These are phyloP conservation scores for Punica granatum DNA, from an alignment of 345 rosid genomes.

Conservation along the genomic window DNA sequence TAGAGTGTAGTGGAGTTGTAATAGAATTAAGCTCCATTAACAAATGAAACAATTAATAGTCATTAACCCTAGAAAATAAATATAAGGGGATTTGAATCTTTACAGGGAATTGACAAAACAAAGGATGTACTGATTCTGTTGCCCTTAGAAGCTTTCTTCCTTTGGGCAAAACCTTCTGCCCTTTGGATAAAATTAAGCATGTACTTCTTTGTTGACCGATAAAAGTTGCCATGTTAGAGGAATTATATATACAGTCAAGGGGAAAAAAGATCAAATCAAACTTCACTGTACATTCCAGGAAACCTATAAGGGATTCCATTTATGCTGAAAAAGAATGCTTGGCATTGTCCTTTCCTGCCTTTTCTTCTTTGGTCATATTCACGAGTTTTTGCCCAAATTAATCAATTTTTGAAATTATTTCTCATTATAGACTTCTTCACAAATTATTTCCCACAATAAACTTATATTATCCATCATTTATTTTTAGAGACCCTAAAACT, in stretches of 20 bases:
- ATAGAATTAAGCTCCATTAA: too few relatives aligned
- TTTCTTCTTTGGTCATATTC: not conserved
- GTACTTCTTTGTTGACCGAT: conserved; percentile 7
- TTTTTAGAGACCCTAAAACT: too few relatives aligned
- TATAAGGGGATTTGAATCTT: not conserved
- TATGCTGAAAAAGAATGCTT: not conserved
- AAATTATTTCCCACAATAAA: too few relatives aligned
- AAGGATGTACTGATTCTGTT: not conserved
- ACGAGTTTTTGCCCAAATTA: too few relatives aligned
- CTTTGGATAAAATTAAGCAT: not conserved
- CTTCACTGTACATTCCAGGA: not conserved
- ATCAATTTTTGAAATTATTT: too few relatives aligned
- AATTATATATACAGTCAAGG: not conserved
- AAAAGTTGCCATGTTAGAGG: not conserved
- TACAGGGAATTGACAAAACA: conserved; percentile 2
- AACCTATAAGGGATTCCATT: not conserved
- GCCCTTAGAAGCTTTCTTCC: not conserved
- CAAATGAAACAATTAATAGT: not conserved
- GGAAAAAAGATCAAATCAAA: not conserved
- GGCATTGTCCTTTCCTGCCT: not conserved
- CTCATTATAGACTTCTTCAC: too few relatives aligned
- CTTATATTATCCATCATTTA: too few relatives aligned
- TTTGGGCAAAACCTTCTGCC: conserved; percentile 3
- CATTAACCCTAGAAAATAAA: not conserved
- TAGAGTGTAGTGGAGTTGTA: too few relatives aligned